Percentiles rank a stretch among this genome's conserved stretches.
phyloP scores from a whole-genome alignment of 2,329 filamentous ascomycete genomes.

The Helotiales sp. region DNA sequence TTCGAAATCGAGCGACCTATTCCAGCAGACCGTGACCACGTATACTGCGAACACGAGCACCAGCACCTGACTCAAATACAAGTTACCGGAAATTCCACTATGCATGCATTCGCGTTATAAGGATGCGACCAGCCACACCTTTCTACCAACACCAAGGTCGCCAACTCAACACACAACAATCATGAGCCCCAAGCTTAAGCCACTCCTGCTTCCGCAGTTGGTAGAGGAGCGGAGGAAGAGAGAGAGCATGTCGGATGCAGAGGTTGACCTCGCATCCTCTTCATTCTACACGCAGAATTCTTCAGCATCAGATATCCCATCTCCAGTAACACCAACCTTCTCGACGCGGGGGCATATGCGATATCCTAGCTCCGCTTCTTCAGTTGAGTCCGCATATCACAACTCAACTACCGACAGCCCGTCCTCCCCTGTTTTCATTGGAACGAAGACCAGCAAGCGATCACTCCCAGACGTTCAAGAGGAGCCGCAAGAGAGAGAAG shows the following conservation, averaged over 20 bases:
- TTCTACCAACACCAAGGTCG: slow-evolving; percentile 8
- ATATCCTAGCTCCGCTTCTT: slow-evolving; percentile 78
- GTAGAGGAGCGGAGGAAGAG: slow-evolving; percentile 56
- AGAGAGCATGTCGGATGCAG: slow-evolving; percentile 43
- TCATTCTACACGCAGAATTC: slow-evolving; percentile 46
- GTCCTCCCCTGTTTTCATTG: slow-evolving; percentile 60
- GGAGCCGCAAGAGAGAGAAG: slow-evolving; percentile 74
- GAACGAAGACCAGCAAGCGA: slow-evolving; percentile 64
- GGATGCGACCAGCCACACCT: slow-evolving; percentile 24
- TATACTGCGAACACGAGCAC: slow-evolving; percentile 33
- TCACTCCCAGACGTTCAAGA: slow-evolving; percentile 83
- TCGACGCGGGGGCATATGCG: slow-evolving; percentile 64
- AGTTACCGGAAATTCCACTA: slow-evolving; percentile 29
- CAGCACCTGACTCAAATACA: slow-evolving; percentile 24
- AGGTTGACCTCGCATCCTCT: slow-evolving; percentile 40
- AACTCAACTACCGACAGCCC: slow-evolving; percentile 58
- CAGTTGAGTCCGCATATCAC: slow-evolving; percentile 63
- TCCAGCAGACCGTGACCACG: slow-evolving; percentile 40
- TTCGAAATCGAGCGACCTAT: slow-evolving; percentile 29
- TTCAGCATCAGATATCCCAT: slow-evolving; percentile 69
- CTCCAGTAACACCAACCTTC: slow-evolving; percentile 74
- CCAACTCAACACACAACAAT: slow-evolving; percentile 19
- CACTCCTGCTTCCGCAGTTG: slow-evolving; percentile 58
- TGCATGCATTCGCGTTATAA: slow-evolving; percentile 36
- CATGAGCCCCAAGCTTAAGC: slow-evolving; percentile 53